These are phyloP conservation scores for Cladosporium velox DNA, from an alignment of 2,329 filamentous ascomycete species.

Conservation along the genomic window DNA sequence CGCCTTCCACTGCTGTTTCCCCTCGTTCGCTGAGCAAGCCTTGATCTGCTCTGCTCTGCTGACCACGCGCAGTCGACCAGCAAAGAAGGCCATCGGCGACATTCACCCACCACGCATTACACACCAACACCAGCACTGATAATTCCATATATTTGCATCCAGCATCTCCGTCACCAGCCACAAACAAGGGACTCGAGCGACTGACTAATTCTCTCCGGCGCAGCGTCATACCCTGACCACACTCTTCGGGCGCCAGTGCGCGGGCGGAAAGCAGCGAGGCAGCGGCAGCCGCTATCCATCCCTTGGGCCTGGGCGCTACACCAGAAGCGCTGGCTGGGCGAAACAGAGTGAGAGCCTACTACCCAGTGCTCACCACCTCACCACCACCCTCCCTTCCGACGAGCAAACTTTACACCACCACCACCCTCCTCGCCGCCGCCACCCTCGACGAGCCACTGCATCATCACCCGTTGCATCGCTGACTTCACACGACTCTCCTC, in stretches of 20 bases:
- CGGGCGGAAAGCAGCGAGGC: background rate
- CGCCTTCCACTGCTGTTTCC: background rate
- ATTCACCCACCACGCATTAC: background rate
- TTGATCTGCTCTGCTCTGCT: background rate
- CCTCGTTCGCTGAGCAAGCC: background rate
- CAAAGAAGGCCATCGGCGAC: background rate
- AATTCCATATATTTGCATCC: background rate
- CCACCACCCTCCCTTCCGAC: conserved; percentile 3
- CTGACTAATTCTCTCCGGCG: background rate
- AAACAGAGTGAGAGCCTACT: background rate
- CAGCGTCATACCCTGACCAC: background rate
- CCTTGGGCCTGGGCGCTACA: background rate
- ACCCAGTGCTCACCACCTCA: background rate
- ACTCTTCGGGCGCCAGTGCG: background rate
- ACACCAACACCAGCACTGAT: background rate
- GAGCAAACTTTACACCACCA: conserved; percentile 10
- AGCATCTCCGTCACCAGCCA: background rate
- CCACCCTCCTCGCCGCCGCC: background rate
- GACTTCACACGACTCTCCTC: background rate
- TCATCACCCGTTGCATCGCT: background rate
- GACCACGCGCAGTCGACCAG: background rate
- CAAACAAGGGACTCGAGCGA: background rate
- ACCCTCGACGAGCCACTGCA: background rate
- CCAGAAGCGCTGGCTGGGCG: background rate
- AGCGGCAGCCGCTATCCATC: background rate